phyloP scores from a whole-genome alignment of 139 green algal genomes.

The Klebsormidium nitens region DNA sequence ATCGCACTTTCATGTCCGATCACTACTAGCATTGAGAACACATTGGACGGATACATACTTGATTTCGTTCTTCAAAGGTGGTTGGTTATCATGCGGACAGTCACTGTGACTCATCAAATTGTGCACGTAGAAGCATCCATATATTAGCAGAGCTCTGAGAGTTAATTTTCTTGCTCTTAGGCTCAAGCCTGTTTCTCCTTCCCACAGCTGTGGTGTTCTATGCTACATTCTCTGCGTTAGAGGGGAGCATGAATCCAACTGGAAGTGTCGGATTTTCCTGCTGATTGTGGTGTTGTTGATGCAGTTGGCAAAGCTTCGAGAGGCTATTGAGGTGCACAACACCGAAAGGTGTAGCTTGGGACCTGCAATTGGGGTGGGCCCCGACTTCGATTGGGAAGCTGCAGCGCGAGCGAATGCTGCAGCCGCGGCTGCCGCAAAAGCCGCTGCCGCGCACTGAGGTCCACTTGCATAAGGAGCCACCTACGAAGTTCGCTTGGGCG shows the following conservation, averaged over 20 bases:
- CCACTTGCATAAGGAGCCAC: too few species aligned
- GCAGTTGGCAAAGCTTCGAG: conserved; percentile 42
- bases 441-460: too few species aligned
- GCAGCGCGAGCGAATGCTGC: neutral
- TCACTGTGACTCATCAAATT: conserved; percentile 2
- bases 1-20: too few species aligned
- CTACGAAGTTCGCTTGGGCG: too few species aligned
- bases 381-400: neutral
- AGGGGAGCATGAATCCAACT: too few species aligned
- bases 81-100: neutral
- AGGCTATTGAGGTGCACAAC: conserved; percentile 52
- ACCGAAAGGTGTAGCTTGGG: conserved; percentile 49
- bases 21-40: neutral
- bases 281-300: conserved; percentile 1
- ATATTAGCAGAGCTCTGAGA: neutral
- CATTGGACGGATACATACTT: neutral
- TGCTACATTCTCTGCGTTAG: too few species aligned
- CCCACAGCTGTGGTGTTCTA: too few species aligned
- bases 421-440: too few species aligned
- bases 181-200: too few species aligned
- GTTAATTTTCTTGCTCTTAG: neutral
- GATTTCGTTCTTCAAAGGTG: neutral
- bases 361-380: conserved; percentile 6
- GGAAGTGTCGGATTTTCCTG: neutral
- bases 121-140: neutral